Evolutionary conservation across 2,329 filamentous ascomycete genomes (phyloP).

Genomic region (Diaporthe velutina): DNA sequence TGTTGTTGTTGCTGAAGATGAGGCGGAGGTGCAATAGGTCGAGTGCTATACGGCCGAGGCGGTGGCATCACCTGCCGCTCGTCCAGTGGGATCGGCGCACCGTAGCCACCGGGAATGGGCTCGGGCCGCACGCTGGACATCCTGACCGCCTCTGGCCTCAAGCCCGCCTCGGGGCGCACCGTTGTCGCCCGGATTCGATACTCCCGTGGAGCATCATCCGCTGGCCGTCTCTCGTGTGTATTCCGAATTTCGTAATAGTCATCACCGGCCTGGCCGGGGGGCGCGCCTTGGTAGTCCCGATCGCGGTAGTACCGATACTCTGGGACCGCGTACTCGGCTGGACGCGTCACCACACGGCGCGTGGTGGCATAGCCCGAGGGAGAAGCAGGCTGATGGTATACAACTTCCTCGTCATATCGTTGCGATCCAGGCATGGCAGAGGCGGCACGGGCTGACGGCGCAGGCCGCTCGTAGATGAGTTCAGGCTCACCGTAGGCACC

Average conservation of each 20-base stretch:
- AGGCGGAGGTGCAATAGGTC: conserved; percentile 49
- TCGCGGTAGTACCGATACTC: conserved; percentile 69
- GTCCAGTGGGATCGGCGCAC: conserved; percentile 50
- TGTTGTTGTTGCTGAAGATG: conserved; percentile 32
- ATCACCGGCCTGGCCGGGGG: conserved; percentile 54
- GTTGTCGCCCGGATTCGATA: conserved; percentile 68
- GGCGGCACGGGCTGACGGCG: conserved; percentile 56
- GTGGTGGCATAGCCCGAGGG: conserved; percentile 61
- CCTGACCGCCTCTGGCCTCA: conserved; percentile 56
- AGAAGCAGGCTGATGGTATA: conserved; percentile 64
- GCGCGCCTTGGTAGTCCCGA: conserved; percentile 69
- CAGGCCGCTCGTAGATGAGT: conserved; percentile 75
- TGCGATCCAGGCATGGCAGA: conserved; percentile 63
- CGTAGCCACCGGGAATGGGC: conserved; percentile 60
- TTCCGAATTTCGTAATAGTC: conserved; percentile 64
- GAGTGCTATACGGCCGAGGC: conserved; percentile 49
- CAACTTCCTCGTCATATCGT: conserved; percentile 62
- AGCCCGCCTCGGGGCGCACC: conserved; percentile 60
- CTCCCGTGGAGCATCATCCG: conserved; percentile 64
- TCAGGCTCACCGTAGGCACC: conserved; percentile 61
- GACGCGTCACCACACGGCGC: conserved; percentile 72
- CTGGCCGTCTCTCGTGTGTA: conserved; percentile 54
- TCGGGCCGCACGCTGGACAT: conserved; percentile 70
- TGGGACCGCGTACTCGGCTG: conserved; percentile 64
- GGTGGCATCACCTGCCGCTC: conserved; percentile 50